These are phyloP conservation scores for Pythium rhizo-oryzae DNA, from an alignment of 352 stramenopile genomes.

Conservation along the genomic window DNA sequence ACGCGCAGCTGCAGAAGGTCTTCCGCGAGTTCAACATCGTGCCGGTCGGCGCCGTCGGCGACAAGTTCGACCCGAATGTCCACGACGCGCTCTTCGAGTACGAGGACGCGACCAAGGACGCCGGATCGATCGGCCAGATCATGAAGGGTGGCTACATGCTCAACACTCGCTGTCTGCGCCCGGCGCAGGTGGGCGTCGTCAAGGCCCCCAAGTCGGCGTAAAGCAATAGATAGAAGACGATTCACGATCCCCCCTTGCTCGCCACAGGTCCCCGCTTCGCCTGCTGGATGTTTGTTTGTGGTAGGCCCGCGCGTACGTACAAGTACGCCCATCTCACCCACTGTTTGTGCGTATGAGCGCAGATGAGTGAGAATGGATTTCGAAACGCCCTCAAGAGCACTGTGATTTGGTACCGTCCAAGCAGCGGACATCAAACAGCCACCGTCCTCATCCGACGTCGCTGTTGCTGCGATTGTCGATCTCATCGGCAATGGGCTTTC, in stretches of 20 bases:
- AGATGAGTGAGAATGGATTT: no score
- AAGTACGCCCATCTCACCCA: no score
- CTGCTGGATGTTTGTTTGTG: background rate
- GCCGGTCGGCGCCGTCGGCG: conserved; percentile 92
- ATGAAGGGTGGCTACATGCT: conserved; percentile 97
- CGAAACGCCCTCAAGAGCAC: no score
- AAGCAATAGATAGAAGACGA: conserved; percentile 33
- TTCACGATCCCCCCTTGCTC: background rate
- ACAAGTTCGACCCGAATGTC: conserved; percentile 98
- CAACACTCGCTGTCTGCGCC: conserved; percentile 95
- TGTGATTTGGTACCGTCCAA: no score
- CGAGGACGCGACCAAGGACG: conserved; percentile 85
- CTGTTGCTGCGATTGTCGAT: no score
- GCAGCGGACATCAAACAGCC: no score
- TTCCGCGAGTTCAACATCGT: conserved; percentile 92
- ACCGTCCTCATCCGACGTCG: no score
- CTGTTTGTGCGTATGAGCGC: no score
- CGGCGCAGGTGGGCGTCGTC: conserved; percentile 95
- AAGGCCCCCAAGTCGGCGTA: conserved; percentile 45
- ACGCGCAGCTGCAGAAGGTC: conserved; percentile 95
- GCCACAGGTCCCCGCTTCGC: background rate
- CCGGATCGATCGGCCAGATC: conserved; percentile 95
- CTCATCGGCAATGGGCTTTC: no score
- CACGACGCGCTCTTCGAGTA: conserved; percentile 99
- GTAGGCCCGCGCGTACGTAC: no score